Evolutionary conservation across 2,329 filamentous ascomycete species (phyloP).

Genomic region (Chaetomium olivaceum): DNA sequence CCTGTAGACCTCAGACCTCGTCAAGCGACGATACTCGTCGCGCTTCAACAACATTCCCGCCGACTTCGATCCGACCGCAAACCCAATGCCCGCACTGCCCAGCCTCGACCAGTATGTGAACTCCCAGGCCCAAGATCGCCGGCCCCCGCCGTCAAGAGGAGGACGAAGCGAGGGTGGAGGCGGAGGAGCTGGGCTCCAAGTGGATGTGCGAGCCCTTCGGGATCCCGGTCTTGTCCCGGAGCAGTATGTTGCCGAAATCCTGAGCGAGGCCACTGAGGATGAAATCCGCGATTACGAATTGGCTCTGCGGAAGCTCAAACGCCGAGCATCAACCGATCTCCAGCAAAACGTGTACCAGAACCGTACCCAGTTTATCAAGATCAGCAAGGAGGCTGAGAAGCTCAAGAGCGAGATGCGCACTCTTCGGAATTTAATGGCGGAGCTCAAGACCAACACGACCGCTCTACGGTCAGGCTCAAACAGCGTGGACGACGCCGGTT

Average conservation of each 20-base stretch:
- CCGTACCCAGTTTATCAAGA: conserved; percentile 97
- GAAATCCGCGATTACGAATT: conserved; percentile 82
- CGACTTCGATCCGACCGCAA: conserved; percentile 67
- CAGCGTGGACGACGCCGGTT: conserved; percentile 50
- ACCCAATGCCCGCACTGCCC: conserved; percentile 70
- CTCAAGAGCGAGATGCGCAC: conserved; percentile 94
- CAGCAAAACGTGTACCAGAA: conserved; percentile 98
- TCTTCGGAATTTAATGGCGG: conserved; percentile 85
- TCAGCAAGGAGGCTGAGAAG: conserved; percentile 98
- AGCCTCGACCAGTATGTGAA: conserved; percentile 60
- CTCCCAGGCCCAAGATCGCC: conserved; percentile 42
- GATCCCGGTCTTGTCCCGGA: conserved; percentile 80
- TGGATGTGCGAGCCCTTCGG: conserved; percentile 76
- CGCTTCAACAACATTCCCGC: conserved; percentile 78
- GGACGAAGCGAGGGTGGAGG: conserved; percentile 44
- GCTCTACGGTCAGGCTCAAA: conserved; percentile 62
- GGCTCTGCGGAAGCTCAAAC: conserved; percentile 73
- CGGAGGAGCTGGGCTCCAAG: conserved; percentile 47
- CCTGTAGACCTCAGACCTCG: conserved; percentile 70
- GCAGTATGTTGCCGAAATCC: conserved; percentile 70
- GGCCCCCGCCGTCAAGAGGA: conserved; percentile 55
- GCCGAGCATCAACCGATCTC: conserved; percentile 76
- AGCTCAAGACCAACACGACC: conserved; percentile 77
- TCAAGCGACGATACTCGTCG: conserved; percentile 92
- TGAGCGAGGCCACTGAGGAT: conserved; percentile 83